A percentile compares a stretch with the other conserved stretches of the same genome.
Evolutionary conservation across 140 eudicot species (phyloP).

Genomic region (Bidens hawaiensis): DNA sequence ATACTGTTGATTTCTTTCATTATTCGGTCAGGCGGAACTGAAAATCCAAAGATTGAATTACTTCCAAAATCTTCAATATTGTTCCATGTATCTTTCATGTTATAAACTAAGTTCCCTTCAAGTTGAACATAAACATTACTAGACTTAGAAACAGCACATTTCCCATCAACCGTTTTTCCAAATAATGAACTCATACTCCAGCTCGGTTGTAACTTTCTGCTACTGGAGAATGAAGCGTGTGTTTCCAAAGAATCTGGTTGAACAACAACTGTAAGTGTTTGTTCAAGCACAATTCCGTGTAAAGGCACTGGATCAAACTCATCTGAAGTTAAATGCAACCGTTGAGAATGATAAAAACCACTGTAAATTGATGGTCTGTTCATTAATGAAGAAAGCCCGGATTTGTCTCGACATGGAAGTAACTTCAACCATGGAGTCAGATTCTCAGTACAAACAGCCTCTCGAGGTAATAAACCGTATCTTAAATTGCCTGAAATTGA

Average conservation of each 20-base stretch:
- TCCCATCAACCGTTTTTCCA: constrained; percentile 66
- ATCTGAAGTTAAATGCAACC: constrained; percentile 68
- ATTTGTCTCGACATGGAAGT: constrained; percentile 95
- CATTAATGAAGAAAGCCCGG: constrained; percentile 83
- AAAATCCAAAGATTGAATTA: constrained; percentile 47
- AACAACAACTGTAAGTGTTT: constrained; percentile 86
- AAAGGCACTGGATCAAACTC: constrained; percentile 39
- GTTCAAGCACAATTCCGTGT: constrained; percentile 68
- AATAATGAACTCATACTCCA: constrained; percentile 86
- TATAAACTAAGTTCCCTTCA: constrained; percentile 55
- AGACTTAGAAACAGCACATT: constrained; percentile 72
- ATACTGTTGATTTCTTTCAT: constrained; percentile 49
- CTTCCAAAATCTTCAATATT: constrained; percentile 28
- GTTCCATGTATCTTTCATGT: constrained; percentile 34
- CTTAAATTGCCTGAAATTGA: constrained; percentile 65
- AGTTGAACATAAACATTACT: constrained; percentile 75
- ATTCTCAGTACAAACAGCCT: constrained; percentile 98
- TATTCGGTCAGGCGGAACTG: constrained; percentile 55
- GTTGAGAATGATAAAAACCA: constrained; percentile 92
- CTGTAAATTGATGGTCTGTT: constrained; percentile 87
- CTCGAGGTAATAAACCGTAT: constrained; percentile 90
- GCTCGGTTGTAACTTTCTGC: constrained; percentile 60
- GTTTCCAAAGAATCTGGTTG: constrained; percentile 52
- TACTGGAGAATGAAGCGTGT: constrained; percentile 24
- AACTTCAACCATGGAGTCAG: constrained; percentile 96